Conservation (phyloP, 345 rosid genomes). For the Erucastrum elatum region DNA sequence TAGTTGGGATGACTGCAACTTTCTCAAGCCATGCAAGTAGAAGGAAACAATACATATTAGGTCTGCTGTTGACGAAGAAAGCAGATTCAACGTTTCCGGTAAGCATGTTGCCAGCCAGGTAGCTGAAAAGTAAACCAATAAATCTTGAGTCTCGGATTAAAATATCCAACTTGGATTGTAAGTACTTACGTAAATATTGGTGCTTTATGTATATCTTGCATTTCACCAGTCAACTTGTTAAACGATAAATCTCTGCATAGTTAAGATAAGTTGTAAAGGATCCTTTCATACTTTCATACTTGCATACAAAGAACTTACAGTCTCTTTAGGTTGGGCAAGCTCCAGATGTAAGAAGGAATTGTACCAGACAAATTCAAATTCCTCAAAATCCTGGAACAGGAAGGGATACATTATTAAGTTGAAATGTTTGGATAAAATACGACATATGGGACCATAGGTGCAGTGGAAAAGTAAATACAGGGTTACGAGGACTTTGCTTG, state of each 20-base stretch:
- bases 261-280: not conserved
- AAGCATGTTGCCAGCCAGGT: conserved; percentile 29
- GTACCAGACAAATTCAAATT: conserved; percentile 22
- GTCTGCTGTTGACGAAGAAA: not conserved
- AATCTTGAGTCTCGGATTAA: not conserved
- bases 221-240: conserved; percentile 29
- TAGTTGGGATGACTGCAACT: not conserved
- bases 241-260: conserved; percentile 32
- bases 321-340: not conserved
- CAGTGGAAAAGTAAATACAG: conserved; percentile 7
- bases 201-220: not conserved
- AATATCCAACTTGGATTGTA: not conserved
- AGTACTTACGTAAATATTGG: conserved; percentile 23
- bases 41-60: conserved; percentile 17
- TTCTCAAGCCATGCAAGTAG: not conserved
- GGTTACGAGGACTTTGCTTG: conserved; percentile 28
- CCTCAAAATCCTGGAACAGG: conserved; percentile 22
- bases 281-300: not conserved
- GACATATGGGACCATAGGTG: not conserved
- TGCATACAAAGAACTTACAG: conserved; percentile 15
- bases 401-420: not conserved
- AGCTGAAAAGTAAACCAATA: conserved; percentile 7
- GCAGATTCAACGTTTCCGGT: conserved; percentile 21
- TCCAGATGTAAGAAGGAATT: conserved; percentile 32
- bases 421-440: not conserved